Evolutionary conservation across 306 rosid species (phyloP).

Genomic region (Malus orientalis): DNA sequence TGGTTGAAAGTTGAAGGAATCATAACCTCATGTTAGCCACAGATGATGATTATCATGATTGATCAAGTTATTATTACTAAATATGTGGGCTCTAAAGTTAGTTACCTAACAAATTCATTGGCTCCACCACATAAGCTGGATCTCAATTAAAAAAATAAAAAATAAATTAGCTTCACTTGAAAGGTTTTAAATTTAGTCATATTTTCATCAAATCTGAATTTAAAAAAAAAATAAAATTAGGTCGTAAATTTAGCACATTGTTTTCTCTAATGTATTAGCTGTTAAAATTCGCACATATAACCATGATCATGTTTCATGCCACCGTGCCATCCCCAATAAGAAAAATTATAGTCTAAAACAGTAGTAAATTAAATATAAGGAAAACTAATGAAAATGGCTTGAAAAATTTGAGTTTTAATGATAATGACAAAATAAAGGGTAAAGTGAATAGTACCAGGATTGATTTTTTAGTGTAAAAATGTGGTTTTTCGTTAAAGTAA

Average conservation of each 20-base stretch:
- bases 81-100: conserved; percentile 1
- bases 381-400: too few species aligned
- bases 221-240: neutral
- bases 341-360: neutral
- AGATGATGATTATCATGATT: neutral
- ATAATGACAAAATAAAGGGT: too few species aligned
- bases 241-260: neutral
- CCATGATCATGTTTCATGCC: neutral
- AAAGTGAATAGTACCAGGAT: too few species aligned
- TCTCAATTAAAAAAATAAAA: neutral
- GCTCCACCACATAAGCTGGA: neutral
- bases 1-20: conserved; percentile 7
- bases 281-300: neutral
- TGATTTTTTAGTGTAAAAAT: too few species aligned
- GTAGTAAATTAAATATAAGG: too few species aligned
- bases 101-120: neutral
- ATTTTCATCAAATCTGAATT: neutral
- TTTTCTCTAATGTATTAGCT: neutral
- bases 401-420: too few species aligned
- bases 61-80: neutral
- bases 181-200: neutral
- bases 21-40: neutral
- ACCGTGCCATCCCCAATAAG: neutral
- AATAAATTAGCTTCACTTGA: neutral
- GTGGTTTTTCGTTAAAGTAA: too few species aligned